Percentiles rank a stretch among this genome's conserved stretches.
Evolutionary conservation across 495 filamentous ascomycete species (phyloP).

Genomic region (Penicillium canescens): DNA sequence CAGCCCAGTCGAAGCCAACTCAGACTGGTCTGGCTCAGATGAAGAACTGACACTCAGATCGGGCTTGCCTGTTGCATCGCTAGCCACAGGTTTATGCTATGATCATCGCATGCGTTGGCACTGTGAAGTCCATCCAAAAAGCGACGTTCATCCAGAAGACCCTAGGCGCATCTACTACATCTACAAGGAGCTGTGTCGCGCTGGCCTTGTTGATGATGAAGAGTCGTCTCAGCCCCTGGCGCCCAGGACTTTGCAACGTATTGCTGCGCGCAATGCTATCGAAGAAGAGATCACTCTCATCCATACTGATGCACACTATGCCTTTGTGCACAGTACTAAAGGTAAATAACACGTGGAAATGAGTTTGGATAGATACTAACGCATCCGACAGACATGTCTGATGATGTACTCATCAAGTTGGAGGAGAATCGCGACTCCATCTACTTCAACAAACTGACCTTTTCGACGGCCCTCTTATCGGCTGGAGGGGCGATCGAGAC

Average conservation of each 20-base stretch:
- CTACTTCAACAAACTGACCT: constrained; percentile 84
- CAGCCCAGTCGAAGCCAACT: constrained; percentile 39
- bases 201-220: constrained; percentile 68
- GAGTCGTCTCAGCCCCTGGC: constrained; percentile 48
- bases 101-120: constrained; percentile 93
- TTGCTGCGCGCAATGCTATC: constrained; percentile 72
- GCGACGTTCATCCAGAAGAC: constrained; percentile 89
- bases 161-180: constrained; percentile 88
- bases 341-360: constrained; percentile 28
- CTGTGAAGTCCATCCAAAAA: constrained; percentile 68
- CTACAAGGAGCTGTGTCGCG: constrained; percentile 76
- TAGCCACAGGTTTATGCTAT: constrained; percentile 81
- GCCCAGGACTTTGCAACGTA: constrained; percentile 69
- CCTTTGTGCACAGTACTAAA: constrained; percentile 68
- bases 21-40: constrained; percentile 45
- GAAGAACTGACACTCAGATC: constrained; percentile 21
- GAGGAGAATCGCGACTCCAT: constrained; percentile 76
- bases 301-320: constrained; percentile 72
- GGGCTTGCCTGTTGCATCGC: constrained; percentile 39
- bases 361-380: constrained; percentile 8
- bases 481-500: constrained; percentile 97
- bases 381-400: constrained; percentile 41
- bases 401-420: constrained; percentile 64
- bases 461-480: constrained; percentile 74
- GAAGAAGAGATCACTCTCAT: constrained; percentile 74